These are phyloP conservation scores for Erythrobasidium yunnanense DNA, from an alignment of 768 basidiomycete species.

Conservation along the genomic window DNA sequence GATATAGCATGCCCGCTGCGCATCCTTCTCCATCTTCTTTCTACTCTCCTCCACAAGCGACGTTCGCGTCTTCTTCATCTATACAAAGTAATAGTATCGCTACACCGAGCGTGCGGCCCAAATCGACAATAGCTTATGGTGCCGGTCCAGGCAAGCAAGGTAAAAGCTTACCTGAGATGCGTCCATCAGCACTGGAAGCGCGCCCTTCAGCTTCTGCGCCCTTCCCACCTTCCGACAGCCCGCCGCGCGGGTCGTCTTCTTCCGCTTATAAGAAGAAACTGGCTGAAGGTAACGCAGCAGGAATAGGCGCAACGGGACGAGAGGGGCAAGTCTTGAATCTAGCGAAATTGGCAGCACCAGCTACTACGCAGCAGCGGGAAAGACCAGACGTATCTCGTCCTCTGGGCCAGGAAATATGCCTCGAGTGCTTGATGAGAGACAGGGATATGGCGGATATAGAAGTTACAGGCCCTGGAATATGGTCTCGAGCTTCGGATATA, in stretches of 20 bases:
- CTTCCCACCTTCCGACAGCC: conserved; percentile 19
- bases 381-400: conserved; percentile 21
- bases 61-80: background rate
- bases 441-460: conserved; percentile 94
- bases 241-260: background rate
- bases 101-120: conserved; percentile 3
- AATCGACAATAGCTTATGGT: conserved; percentile 5
- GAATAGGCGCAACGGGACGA: background rate
- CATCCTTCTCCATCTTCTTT: background rate
- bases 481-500: conserved; percentile 82
- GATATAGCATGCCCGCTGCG: background rate
- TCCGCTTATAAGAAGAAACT: background rate
- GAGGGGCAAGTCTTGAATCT: background rate
- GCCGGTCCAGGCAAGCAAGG: background rate
- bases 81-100: too few species aligned
- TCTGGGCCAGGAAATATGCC: conserved; percentile 58
- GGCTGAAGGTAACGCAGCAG: background rate
- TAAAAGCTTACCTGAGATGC: conserved; percentile 17
- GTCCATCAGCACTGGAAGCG: conserved; percentile 25
- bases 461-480: conserved; percentile 71
- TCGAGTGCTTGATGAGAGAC: conserved; percentile 98
- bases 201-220: conserved; percentile 26
- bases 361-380: conserved; percentile 13
- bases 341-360: background rate
- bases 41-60: too few species aligned